These are phyloP conservation scores for Ceratopteris richardii DNA, from an alignment of 75 land plant genomes.

Conservation along the genomic window DNA sequence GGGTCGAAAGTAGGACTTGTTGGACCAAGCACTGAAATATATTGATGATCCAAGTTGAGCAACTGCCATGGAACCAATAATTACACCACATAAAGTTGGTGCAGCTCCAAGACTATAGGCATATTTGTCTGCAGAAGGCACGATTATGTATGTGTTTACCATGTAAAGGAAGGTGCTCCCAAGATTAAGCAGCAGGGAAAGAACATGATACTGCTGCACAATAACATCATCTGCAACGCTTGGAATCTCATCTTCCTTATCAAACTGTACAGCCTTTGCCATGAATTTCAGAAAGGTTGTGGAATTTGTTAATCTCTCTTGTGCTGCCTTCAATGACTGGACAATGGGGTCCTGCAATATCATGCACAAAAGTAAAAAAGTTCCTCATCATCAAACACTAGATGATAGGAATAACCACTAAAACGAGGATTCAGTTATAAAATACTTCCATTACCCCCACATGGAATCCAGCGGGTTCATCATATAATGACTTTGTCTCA, in stretches of 20 bases:
- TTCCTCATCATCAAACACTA: background rate
- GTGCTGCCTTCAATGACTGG: constrained; percentile 29
- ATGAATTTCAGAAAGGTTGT: constrained; percentile 42
- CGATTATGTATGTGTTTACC: constrained; percentile 67
- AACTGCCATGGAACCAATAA: constrained; percentile 88
- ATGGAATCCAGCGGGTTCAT: constrained; percentile 23
- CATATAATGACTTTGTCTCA: constrained; percentile 51
- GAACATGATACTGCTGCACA: constrained; percentile 30
- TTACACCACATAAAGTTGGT: constrained; percentile 74
- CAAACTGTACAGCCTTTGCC: constrained; percentile 31
- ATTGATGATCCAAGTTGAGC: constrained; percentile 79
- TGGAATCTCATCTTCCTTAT: constrained; percentile 21
- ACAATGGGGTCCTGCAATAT: constrained; percentile 41
- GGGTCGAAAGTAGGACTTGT: constrained; percentile 68
- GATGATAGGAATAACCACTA: too few relatives aligned
- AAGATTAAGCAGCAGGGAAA: constrained; percentile 43
- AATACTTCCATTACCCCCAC: background rate
- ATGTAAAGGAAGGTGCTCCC: constrained; percentile 56
- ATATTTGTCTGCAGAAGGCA: constrained; percentile 59
- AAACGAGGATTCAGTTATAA: too few relatives aligned
- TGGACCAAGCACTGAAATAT: constrained; percentile 91
- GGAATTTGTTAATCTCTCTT: constrained; percentile 40
- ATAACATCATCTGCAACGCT: constrained; percentile 7
- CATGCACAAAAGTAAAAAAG: constrained; percentile 1
- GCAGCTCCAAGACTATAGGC: constrained; percentile 74